These are phyloP conservation scores for Monotropa hypopitys DNA, from an alignment of 179 eudicot genomes.

Conservation along the genomic window DNA sequence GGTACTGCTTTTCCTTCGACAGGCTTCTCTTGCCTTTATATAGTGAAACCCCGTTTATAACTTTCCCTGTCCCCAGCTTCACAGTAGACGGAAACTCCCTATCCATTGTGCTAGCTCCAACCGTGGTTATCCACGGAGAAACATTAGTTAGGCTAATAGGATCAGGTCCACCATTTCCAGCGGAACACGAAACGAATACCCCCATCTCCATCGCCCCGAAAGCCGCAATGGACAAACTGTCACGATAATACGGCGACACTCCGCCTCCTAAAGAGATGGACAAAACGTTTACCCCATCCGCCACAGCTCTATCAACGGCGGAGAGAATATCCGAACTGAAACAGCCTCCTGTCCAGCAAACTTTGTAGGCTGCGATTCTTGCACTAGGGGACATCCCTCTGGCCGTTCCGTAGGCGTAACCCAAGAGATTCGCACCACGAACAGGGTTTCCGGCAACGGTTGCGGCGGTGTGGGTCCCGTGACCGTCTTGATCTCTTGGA, in stretches of 20 bases:
- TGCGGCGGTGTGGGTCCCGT: constrained; percentile 80
- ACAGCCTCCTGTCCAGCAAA: constrained; percentile 89
- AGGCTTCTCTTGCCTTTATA: constrained; percentile 48
- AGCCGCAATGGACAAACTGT: constrained; percentile 60
- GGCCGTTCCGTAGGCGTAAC: constrained; percentile 72
- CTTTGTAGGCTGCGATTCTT: constrained; percentile 72
- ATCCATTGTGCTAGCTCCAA: constrained; percentile 90
- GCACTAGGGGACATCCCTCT: constrained; percentile 75
- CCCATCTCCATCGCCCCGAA: constrained; percentile 88
- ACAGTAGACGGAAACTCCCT: constrained; percentile 62
- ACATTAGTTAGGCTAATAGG: constrained; percentile 71
- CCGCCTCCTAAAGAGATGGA: constrained; percentile 90
- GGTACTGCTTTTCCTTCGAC: constrained; percentile 26
- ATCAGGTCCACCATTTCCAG: constrained; percentile 81
- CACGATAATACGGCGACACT: constrained; percentile 51
- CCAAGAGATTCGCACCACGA: constrained; percentile 55
- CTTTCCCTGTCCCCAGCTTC: constrained; percentile 46
- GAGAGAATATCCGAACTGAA: constrained; percentile 84
- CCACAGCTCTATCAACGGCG: constrained; percentile 65
- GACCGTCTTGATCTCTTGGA: constrained; percentile 76
- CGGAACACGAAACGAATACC: constrained; percentile 69
- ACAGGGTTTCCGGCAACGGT: constrained; percentile 70
- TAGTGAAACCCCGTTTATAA: constrained; percentile 45
- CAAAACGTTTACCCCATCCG: constrained; percentile 62
- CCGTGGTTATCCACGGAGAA: constrained; percentile 84